Evolutionary conservation across 225 moss, liverwort and hornwort species (phyloP).

Genomic region (Bryoerythrophyllum caledonicum): DNA sequence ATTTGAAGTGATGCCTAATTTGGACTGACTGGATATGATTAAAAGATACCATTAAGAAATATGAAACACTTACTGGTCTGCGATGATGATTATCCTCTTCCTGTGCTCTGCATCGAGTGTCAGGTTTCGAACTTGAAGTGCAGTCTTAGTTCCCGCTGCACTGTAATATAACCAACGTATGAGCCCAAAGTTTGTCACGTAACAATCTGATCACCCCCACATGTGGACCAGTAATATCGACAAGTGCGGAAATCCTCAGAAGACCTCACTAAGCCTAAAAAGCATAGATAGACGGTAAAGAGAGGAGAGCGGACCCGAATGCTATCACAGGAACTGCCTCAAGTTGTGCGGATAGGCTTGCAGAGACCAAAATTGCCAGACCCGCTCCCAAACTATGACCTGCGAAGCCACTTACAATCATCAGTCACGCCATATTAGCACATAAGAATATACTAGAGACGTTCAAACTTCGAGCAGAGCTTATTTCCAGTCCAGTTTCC

Average conservation of each 20-base stretch:
- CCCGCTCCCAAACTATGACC: constrained; percentile 67
- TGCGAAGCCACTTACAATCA: constrained; percentile 26
- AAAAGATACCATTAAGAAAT: neutral
- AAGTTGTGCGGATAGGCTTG: constrained; percentile 34
- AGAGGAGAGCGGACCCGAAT: constrained; percentile 39
- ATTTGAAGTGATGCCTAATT: neutral
- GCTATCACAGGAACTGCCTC: constrained; percentile 45
- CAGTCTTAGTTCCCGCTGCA: constrained; percentile 19
- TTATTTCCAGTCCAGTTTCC: neutral
- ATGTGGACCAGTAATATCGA: neutral
- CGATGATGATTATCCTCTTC: constrained; percentile 40
- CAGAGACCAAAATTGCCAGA: constrained; percentile 54
- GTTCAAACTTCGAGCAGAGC: neutral
- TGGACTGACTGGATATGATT: neutral
- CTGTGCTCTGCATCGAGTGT: constrained; percentile 37
- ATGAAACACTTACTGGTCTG: constrained; percentile 38
- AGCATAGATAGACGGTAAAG: neutral
- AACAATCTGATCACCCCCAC: constrained; percentile 7
- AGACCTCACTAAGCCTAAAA: neutral
- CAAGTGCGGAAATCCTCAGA: too few species aligned
- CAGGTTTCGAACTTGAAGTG: constrained; percentile 35
- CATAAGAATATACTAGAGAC: neutral
- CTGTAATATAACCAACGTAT: constrained; percentile 25
- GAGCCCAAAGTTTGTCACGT: constrained; percentile 6
- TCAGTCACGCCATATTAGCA: neutral